These are phyloP conservation scores for Butyriboletus loyo DNA, from an alignment of 768 basidiomycete species.

Conservation along the genomic window DNA sequence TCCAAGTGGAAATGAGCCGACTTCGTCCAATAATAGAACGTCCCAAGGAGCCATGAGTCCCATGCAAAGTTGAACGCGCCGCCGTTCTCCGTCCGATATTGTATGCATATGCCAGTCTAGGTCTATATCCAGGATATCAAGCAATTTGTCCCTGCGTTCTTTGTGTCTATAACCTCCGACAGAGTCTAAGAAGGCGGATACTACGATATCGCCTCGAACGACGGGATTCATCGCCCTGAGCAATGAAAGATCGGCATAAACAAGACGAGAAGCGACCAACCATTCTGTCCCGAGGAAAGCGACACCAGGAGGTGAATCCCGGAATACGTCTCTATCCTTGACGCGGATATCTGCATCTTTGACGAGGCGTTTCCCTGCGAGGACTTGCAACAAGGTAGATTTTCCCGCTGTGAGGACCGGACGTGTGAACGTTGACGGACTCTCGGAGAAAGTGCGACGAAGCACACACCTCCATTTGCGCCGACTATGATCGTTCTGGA, in stretches of 20 bases:
- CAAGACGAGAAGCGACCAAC: conserved; percentile 38
- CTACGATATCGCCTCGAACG: conserved; percentile 87
- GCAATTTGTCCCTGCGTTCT: conserved; percentile 75
- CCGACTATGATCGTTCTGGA: conserved; percentile 86
- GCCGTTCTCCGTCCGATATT: conserved; percentile 94
- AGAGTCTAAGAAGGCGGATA: conserved; percentile 93
- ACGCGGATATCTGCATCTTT: conserved; percentile 63
- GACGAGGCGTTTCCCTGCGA: conserved; percentile 88
- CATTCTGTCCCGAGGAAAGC: conserved; percentile 95
- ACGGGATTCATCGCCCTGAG: conserved; percentile 96
- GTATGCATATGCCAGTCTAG: conserved; percentile 95
- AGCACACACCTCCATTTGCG: conserved; percentile 81
- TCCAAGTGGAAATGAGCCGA: conserved; percentile 29
- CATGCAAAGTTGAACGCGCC: conserved; percentile 91
- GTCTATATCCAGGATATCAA: conserved; percentile 93
- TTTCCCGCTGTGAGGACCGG: conserved; percentile 65
- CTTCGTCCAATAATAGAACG: conserved; percentile 91
- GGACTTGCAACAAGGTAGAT: conserved; percentile 91
- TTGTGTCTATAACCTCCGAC: conserved; percentile 96
- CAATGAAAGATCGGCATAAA: neutral
- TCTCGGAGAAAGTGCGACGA: neutral
- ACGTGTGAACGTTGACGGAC: neutral
- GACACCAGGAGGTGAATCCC: conserved; percentile 76
- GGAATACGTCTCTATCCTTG: conserved; percentile 84
- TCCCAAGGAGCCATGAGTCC: conserved; percentile 96